phyloP scores from a whole-genome alignment of 805 yeast genomes.

The Candida ipomoeae region DNA sequence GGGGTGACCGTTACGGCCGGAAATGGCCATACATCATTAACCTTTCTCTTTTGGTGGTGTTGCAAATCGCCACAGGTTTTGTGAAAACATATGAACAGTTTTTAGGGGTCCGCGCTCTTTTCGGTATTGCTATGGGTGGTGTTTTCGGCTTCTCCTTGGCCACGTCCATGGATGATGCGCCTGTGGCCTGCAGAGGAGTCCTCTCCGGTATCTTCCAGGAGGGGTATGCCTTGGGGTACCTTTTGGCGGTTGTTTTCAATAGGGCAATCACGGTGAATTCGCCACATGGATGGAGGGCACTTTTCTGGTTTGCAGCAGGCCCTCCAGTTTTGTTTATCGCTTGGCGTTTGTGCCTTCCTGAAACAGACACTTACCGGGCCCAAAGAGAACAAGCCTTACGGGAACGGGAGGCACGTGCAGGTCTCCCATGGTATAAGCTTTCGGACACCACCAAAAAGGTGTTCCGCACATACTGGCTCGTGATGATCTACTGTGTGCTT shows the following conservation, averaged over 20 bases:
- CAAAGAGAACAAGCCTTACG: constrained; percentile 11
- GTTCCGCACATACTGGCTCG: constrained; percentile 54
- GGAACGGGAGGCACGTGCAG: constrained; percentile 7
- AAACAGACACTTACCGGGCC: constrained; percentile 49
- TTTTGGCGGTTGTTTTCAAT: constrained; percentile 60
- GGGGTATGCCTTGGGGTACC: constrained; percentile 72
- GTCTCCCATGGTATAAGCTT: constrained; percentile 10
- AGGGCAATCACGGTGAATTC: constrained; percentile 52
- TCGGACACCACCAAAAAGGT: constrained; percentile 18
- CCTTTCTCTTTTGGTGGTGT: constrained; percentile 42
- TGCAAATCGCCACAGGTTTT: constrained; percentile 64
- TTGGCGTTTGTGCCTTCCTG: constrained; percentile 56
- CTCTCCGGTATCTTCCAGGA: constrained; percentile 71
- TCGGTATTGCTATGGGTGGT: constrained; percentile 72
- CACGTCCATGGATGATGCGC: constrained; percentile 64
- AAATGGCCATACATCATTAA: constrained; percentile 53
- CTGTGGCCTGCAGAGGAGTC: constrained; percentile 52
- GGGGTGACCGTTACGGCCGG: constrained; percentile 60
- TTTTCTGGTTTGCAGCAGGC: constrained; percentile 71
- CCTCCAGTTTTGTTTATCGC: constrained; percentile 54
- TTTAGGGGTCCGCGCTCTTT: constrained; percentile 57
- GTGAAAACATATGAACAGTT: constrained; percentile 53
- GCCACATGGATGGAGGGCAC: constrained; percentile 56
- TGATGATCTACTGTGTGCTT: constrained; percentile 52
- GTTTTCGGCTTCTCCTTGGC: constrained; percentile 63